Evolutionary conservation across 2,329 filamentous ascomycete species (phyloP).

Genomic region (Stachybotrys chartarum): DNA sequence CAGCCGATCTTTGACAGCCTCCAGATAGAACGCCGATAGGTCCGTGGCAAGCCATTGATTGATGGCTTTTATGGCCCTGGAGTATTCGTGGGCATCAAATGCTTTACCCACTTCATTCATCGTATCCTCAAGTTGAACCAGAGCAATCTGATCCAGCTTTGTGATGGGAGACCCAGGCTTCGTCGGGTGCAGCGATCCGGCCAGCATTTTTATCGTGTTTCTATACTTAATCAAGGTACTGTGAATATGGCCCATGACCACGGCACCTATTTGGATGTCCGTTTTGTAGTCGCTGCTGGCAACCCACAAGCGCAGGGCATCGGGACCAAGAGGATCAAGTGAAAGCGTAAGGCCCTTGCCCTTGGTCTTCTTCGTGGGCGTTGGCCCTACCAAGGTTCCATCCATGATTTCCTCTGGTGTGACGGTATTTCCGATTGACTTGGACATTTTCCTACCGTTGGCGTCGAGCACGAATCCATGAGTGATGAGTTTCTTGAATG

Average conservation of each 20-base stretch:
- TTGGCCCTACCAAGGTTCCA: slow-evolving; percentile 65
- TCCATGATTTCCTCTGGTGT: slow-evolving; percentile 77
- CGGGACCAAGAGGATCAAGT: slow-evolving; percentile 72
- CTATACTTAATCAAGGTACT: slow-evolving; percentile 78
- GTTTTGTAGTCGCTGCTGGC: slow-evolving; percentile 87
- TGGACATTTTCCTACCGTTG: slow-evolving; percentile 96
- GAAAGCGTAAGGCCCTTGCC: slow-evolving; percentile 13
- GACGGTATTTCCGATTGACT: slow-evolving; percentile 87
- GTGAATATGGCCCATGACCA: slow-evolving; percentile 71
- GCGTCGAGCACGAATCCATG: slow-evolving; percentile 92
- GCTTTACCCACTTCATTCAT: slow-evolving; percentile 57
- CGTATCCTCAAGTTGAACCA: slow-evolving; percentile 64
- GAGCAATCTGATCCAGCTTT: slow-evolving; percentile 64
- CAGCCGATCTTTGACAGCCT: slow-evolving; percentile 82
- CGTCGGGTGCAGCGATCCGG: slow-evolving; percentile 63
- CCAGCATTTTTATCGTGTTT: slow-evolving; percentile 81
- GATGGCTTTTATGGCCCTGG: slow-evolving; percentile 64
- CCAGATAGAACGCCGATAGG: slow-evolving; percentile 89
- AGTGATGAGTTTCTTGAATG: slow-evolving; percentile 85
- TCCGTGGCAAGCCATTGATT: slow-evolving; percentile 78
- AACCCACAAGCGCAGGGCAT: slow-evolving; percentile 84
- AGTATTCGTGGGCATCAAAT: slow-evolving; percentile 71
- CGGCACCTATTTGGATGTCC: slow-evolving; percentile 76
- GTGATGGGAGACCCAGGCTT: slow-evolving; percentile 44
- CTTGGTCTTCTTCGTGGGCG: slow-evolving; percentile 46